Evolutionary conservation across 371 early-diverging fungal species (phyloP).

Genomic region (Parasitella parasitica): DNA sequence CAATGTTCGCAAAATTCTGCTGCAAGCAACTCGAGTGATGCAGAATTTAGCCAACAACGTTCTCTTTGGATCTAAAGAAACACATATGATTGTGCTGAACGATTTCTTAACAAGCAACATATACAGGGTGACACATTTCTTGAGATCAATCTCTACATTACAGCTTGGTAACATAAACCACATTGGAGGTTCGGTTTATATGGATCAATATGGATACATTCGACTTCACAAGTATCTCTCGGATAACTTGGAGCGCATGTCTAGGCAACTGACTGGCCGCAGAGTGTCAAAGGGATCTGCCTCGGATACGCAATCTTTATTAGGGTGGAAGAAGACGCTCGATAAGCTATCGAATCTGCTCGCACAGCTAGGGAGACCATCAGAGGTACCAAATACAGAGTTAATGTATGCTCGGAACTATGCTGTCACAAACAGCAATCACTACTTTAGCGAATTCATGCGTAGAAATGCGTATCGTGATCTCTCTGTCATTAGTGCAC

Average conservation of each 20-base stretch:
- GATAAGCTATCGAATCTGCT: slow-evolving; percentile 78
- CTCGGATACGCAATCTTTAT: slow-evolving; percentile 28
- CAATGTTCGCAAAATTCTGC: slow-evolving; percentile 72
- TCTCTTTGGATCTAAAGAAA: slow-evolving; percentile 89
- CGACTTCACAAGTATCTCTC: slow-evolving; percentile 67
- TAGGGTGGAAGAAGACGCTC: slow-evolving; percentile 56
- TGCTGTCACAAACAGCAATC: slow-evolving; percentile 45
- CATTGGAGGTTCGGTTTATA: slow-evolving; percentile 12
- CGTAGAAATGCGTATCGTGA: slow-evolving; percentile 67
- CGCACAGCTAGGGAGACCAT: slow-evolving; percentile 83
- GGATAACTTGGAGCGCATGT: slow-evolving; percentile 71
- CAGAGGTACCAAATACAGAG: slow-evolving; percentile 35
- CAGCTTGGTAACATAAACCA: not conserved
- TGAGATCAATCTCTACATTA: slow-evolving; percentile 53
- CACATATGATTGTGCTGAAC: slow-evolving; percentile 86
- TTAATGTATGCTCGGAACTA: slow-evolving; percentile 39
- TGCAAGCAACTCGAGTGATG: slow-evolving; percentile 91
- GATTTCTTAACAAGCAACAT: slow-evolving; percentile 78
- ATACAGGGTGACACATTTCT: slow-evolving; percentile 58
- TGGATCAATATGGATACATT: slow-evolving; percentile 58
- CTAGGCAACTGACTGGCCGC: slow-evolving; percentile 56
- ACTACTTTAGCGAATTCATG: slow-evolving; percentile 77
- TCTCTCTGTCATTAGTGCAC: slow-evolving; percentile 59
- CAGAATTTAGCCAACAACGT: slow-evolving; percentile 94
- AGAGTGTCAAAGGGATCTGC: slow-evolving; percentile 1